Evolutionary conservation across 164 flowering plant species (phyloP), one percentile per base, ranked within the genome.

Genomic region (Nelumbo lutea): DNA sequence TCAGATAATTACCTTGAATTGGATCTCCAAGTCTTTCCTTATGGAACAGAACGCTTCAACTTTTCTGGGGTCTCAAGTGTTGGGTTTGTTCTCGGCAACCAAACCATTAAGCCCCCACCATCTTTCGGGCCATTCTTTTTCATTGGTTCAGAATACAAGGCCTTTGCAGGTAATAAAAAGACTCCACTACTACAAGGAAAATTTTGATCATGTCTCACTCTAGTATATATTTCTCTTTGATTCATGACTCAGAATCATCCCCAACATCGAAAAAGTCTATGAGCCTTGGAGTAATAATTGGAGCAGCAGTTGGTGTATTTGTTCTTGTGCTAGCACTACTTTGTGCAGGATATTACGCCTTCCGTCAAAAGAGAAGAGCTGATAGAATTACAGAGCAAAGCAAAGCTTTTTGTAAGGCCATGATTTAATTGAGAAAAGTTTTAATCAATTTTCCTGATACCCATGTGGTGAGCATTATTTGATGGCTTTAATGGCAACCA

Each of bases 41-140:
- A 71, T 11, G 81, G 77, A 47, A 68, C 59, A 48, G 79, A 79
- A 62, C 45, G 70, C 67, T 88, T 88, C 75, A 82, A 75, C 58
- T 68, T 78, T 27, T 72, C 86, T 39, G 82, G 52, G 9, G 45
- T 86, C 42, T 66, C 75, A 44, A 27, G 15, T 8, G 64, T 86
- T 27, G 84, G 75, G 27, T 82, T 70, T 57, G 27, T 66, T 41
- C 75, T 87, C 40, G 86, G 84, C 77, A 77, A 75, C 62, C 91
- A 84, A 73, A 77, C 73, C 50, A 82, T 67, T 68, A 79, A 71
- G 65, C 79, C 84, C 56, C 79, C 82, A 3, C 0, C 46, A 6
- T 3, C 0, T 1, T 83, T 70, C 67, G 88, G 91, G 48, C 88
- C 91, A 4, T 84, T 53, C 70, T 66, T 10, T 71, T 87, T 84